Evolutionary conservation across 495 filamentous ascomycete species (phyloP).

Genomic region (Neurospora sp.): DNA sequence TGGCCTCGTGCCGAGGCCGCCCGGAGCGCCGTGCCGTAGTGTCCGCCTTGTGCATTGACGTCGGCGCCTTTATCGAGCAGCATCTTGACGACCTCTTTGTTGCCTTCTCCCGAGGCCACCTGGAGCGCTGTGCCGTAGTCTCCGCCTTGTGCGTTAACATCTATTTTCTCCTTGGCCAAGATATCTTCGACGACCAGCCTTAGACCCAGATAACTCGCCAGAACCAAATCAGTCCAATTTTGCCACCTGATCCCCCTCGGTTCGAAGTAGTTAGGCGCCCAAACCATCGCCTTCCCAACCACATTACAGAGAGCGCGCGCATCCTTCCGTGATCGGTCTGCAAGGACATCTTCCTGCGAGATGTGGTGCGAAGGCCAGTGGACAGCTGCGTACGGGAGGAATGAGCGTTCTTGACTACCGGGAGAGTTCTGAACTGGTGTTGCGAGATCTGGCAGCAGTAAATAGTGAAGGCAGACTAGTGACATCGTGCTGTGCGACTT

Average conservation of each 20-base stretch:
- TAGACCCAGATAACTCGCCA: conserved; percentile 7
- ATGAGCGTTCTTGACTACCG: neutral
- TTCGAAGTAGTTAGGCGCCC: conserved; percentile 2
- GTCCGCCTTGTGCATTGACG: neutral
- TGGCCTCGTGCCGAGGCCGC: conserved; percentile 10
- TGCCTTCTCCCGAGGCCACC: neutral
- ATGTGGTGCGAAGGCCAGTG: conserved; percentile 12
- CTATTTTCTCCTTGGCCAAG: neutral
- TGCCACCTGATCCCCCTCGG: neutral
- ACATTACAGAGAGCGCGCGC: neutral
- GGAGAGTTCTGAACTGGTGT: neutral
- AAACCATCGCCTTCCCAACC: neutral
- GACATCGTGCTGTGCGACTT: conserved; percentile 9
- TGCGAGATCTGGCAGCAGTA: conserved; percentile 6
- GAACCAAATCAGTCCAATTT: conserved; percentile 1
- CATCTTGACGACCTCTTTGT: conserved; percentile 11
- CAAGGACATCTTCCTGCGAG: conserved; percentile 3
- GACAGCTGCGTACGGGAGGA: conserved; percentile 12
- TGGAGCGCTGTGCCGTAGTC: too few species aligned
- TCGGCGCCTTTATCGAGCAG: neutral
- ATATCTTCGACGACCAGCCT: neutral
- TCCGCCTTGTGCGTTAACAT: too few species aligned
- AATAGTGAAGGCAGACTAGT: conserved; percentile 8
- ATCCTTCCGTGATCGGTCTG: neutral
- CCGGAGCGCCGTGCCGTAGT: conserved; percentile 8